Evolutionary conservation across 2,329 filamentous ascomycete genomes (phyloP), one percentile per base, ranked within the genome.

Genomic region (Talaromyces sp.): DNA sequence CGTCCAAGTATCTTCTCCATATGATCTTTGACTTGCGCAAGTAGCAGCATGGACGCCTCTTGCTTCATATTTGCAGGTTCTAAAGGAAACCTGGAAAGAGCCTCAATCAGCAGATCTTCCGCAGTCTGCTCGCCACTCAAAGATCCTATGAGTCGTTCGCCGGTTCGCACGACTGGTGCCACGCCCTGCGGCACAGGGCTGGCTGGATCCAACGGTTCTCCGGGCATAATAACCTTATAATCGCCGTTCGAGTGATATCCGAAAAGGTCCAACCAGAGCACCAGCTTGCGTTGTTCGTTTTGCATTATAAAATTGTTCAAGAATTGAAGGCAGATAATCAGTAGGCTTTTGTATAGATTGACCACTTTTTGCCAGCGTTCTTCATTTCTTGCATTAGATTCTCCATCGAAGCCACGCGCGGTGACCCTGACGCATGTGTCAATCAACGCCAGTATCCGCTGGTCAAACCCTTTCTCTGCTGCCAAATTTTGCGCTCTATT

Each of bases 311-410:
- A 81, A 66, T 88, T 88, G 74, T 88, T 86, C 61, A 88, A 74
- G 66, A 87, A 87, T 69, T 88, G 86, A n/a, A 88, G 77, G 65
- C 84, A 85, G 2, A 85, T 87, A 61, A 88, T 87, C 68, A 88
- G 77, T 18, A 88, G 76, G 68, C 86, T 85, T 75, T 88, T 88
- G 75, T 86, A 88, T 3, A 84, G 81, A 69, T 86, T 86, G 65
- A 88, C 84, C 61, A 87, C 84, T 72, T 82, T 83, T 73, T 87
- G 84, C 85, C 85, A 88, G 67, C 84, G 84, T 67, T 87, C 84
- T 72, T 88, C 84, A 63, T 87, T 85, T 60, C 82, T 79, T 4
- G 83, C 82, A 63, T 85, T 83, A 5, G 84, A 82, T 69, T 87
- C 84, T 35, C 86, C 86, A 72, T 88, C 86, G 65, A 86, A 88